A percentile compares a stretch with the other conserved stretches of the same genome.
These are phyloP conservation scores for Paramecium primaurelia DNA, from an alignment of 73 alveolate genomes.

Conservation along the genomic window DNA sequence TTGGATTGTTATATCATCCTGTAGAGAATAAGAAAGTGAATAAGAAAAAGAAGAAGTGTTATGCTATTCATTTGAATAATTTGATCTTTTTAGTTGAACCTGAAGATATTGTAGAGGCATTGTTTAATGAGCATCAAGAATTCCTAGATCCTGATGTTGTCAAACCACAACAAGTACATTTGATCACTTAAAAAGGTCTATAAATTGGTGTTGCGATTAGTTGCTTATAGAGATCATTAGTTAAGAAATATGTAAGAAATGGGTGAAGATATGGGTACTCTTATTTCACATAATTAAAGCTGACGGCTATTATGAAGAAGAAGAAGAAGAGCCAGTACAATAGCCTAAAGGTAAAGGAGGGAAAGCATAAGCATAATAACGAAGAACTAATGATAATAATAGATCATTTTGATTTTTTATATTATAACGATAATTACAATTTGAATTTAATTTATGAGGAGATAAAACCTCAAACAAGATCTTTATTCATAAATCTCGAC, in stretches of 20 bases:
- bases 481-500: not conserved
- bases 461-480: not conserved
- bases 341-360: conserved; percentile 2
- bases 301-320: conserved; percentile 15
- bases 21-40: conserved; percentile 15
- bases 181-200: not conserved
- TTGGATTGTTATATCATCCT: conserved; percentile 34
- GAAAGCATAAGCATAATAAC: not conserved
- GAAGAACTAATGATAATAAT: conserved; percentile 39
- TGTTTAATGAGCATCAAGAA: conserved; percentile 23
- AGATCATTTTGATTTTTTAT: conserved; percentile 37
- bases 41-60: conserved; percentile 30
- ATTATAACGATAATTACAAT: not conserved
- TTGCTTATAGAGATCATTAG: conserved; percentile 47
- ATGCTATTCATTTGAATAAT: conserved; percentile 42
- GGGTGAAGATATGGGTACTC: conserved; percentile 55
- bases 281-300: not conserved
- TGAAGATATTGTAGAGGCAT: conserved; percentile 33
- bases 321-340: not conserved
- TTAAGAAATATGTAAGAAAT: conserved; percentile 32
- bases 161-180: conserved; percentile 25
- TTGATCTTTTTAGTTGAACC: conserved; percentile 41
- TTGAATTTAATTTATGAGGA: conserved; percentile 1
- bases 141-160: conserved; percentile 37
- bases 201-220: conserved; percentile 37